Conservation (phyloP, 192 early-diverging fungal species). For the Mortierella claussenii region DNA sequence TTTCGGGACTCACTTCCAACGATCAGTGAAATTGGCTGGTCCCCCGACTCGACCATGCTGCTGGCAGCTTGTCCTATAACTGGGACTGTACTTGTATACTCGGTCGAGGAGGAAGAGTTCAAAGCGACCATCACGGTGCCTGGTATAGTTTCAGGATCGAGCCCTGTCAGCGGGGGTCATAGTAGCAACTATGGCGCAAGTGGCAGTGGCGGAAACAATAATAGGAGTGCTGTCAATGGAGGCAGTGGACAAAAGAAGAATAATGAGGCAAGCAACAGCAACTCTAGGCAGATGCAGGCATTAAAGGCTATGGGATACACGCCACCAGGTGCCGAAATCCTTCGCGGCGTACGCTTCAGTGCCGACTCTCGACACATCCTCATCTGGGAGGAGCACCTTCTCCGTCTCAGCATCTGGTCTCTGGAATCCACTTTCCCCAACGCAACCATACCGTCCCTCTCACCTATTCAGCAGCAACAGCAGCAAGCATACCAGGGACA, state of each 20-base stretch:
- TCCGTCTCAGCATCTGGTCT: conserved; percentile 42
- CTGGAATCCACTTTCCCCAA: conserved; percentile 14
- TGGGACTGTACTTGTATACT: conserved; percentile 64
- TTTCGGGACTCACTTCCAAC: conserved; percentile 40
- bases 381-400: conserved; percentile 42
- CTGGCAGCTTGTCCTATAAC: conserved; percentile 59
- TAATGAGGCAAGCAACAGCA: conserved; percentile 41
- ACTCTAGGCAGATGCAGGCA: conserved; percentile 55
- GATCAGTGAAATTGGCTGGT: conserved; percentile 68
- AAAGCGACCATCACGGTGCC: conserved; percentile 37
- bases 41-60: conserved; percentile 70
- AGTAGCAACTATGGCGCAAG: conserved; percentile 15
- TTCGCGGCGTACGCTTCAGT: conserved; percentile 36
- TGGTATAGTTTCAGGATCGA: conserved; percentile 14
- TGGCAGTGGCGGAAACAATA: conserved; percentile 59
- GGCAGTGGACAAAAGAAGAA: conserved; percentile 2
- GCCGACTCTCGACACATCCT: conserved; percentile 51
- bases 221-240: not conserved
- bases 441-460: not conserved
- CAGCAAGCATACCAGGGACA: conserved; percentile 11
- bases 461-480: not conserved
- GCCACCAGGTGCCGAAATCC: conserved; percentile 27
- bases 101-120: conserved; percentile 61
- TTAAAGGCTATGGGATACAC: conserved; percentile 28
- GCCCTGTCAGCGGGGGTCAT: not conserved